phyloP scores from a whole-genome alignment of 192 early-diverging fungal species.

The Mortierella claussenii region DNA sequence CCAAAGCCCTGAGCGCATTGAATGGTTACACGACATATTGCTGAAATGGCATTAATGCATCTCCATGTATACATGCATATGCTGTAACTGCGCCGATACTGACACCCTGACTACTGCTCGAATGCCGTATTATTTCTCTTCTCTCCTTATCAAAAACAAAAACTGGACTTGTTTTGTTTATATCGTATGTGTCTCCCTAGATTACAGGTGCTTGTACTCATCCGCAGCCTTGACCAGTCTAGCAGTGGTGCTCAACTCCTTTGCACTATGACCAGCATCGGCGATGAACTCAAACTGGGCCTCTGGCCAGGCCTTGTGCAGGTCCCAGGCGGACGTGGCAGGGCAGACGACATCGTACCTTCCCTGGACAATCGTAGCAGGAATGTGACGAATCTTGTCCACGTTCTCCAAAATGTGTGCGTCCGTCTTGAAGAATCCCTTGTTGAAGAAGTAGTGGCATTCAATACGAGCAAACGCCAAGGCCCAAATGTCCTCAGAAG shows the following conservation, averaged over 20 bases:
- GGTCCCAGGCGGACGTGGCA: conserved; percentile 48
- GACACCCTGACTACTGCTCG: too few species aligned
- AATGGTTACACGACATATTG: too few species aligned
- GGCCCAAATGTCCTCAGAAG: conserved; percentile 67
- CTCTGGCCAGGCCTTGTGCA: conserved; percentile 68
- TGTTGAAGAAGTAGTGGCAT: conserved; percentile 74
- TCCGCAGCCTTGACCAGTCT: conserved; percentile 68
- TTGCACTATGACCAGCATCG: conserved; percentile 73
- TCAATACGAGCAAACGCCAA: conserved; percentile 79
- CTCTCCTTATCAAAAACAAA: too few species aligned
- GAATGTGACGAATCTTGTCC: conserved; percentile 72
- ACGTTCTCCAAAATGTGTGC: conserved; percentile 71
- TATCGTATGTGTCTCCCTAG: not conserved
- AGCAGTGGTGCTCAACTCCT: conserved; percentile 61
- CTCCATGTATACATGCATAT: too few species aligned
- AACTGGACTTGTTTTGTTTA: too few species aligned
- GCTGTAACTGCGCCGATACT: too few species aligned
- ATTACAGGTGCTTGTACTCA: conserved; percentile 63
- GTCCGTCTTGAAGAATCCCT: conserved; percentile 74
- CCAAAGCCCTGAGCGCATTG: too few species aligned
- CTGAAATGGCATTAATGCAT: too few species aligned
- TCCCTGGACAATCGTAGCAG: conserved; percentile 68
- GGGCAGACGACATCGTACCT: conserved; percentile 50
- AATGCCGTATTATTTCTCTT: too few species aligned
- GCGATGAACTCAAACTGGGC: conserved; percentile 72